Evolutionary conservation across 148 eudicot genomes (phyloP), one percentile per base, ranked within the genome.

Genomic region (Chenopodium quinoa): DNA sequence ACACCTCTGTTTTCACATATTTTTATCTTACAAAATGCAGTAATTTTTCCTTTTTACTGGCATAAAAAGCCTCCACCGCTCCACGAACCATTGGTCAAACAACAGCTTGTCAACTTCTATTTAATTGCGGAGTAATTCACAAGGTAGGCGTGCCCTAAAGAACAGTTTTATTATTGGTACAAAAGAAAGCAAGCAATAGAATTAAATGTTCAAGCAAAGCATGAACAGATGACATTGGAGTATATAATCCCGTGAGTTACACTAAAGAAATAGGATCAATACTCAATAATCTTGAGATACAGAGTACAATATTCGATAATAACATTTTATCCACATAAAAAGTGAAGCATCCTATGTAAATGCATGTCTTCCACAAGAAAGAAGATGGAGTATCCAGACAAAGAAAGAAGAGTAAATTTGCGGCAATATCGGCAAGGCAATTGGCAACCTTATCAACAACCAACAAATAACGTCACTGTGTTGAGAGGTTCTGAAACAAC

Each of bases 401-500:
- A 60, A 17, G 65, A 19, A 60, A 60, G 65, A 4, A 54, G 60
- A 54, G 60, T 54, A 54, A 54, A 2, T 54, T 2, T 54, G 52
- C 1, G 13, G 4, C 0, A 9, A 66, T 9, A 3, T 27, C 14
- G 70, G 34, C 11, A 4, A 44, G 9, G 70, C n/a, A 54, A 63
- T 9, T 46, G 10, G 19, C 9, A 10, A 62, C 48, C 48, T 23
- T 2, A 74, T n/a, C 54, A 48, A 16, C 44, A 66, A 13, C 34
- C 27, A 79, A 58, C 76, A 22, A 48, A 44, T 31, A 60, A 58
- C 12, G 71, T 60, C 44, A 71, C 62, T 65, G 79, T 52, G 76
- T 44, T 12, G 79, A 46, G 34, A 89, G 91, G 67, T 83, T 81
- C 78, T 78, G 80, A 76, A 91, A 91, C 47, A 91, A 87, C 54